phyloP scores from a whole-genome alignment of 768 basidiomycete species.

The Mycena floridula region DNA sequence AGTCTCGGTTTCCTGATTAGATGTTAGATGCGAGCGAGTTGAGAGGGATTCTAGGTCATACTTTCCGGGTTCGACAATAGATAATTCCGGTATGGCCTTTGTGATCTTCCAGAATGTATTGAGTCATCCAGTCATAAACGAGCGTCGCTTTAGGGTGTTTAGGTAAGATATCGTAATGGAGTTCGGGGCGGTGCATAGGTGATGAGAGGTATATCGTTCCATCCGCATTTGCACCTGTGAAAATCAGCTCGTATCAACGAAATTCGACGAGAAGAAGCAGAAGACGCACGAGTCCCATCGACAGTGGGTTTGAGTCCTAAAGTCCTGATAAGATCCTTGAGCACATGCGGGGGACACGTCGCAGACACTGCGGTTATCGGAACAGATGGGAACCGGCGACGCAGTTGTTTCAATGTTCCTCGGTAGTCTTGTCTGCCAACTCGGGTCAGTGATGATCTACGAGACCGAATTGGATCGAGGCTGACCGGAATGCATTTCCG shows the following conservation, averaged over 20 bases:
- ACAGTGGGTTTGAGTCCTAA: conserved; percentile 55
- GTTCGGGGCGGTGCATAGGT: conserved; percentile 73
- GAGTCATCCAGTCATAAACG: conserved; percentile 52
- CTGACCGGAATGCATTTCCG: conserved; percentile 80
- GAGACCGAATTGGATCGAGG: no score
- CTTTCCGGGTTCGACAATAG: conserved; percentile 82
- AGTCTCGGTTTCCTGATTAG: conserved; percentile 79
- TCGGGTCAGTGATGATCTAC: neutral
- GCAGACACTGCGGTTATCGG: conserved; percentile 84
- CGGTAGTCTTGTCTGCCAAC: conserved; percentile 71
- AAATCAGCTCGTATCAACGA: neutral
- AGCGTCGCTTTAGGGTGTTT: conserved; percentile 58
- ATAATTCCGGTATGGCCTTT: conserved; percentile 75
- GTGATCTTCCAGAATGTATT: conserved; percentile 70
- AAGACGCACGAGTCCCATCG: conserved; percentile 48
- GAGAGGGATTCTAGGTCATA: conserved; percentile 15
- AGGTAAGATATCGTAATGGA: conserved; percentile 73
- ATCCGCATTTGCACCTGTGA: conserved; percentile 43
- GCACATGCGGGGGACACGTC: conserved; percentile 75
- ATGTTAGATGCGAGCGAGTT: neutral
- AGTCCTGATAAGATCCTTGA: conserved; percentile 68
- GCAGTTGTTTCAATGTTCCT: conserved; percentile 66
- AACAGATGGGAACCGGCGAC: conserved; percentile 67
- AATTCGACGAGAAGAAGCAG: conserved; percentile 4
- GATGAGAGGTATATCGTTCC: conserved; percentile 81